Percentiles rank a stretch among this genome's conserved stretches.
These are phyloP conservation scores for Sporothrix curviconia DNA, from an alignment of 2,329 filamentous ascomycete species.

Conservation along the genomic window DNA sequence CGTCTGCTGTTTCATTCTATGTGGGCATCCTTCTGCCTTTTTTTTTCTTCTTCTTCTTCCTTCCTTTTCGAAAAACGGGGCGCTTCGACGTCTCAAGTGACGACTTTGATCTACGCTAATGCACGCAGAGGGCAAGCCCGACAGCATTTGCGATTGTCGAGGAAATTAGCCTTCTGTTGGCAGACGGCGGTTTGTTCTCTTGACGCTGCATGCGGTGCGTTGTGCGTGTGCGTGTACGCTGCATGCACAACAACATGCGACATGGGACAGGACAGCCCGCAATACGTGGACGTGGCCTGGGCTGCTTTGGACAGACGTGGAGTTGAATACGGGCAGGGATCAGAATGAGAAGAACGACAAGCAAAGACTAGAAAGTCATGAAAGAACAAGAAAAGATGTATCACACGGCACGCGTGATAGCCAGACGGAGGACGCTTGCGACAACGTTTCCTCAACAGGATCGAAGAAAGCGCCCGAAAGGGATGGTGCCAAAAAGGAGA, in stretches of 20 bases:
- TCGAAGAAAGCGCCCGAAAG: neutral
- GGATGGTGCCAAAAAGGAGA: too few relatives aligned
- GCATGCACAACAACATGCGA: neutral
- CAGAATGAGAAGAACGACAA: neutral
- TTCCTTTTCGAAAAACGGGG: too few relatives aligned
- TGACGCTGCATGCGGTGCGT: too few relatives aligned
- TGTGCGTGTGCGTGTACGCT: too few relatives aligned
- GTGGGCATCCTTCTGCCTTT: neutral
- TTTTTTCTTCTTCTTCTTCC: neutral
- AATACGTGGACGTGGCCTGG: too few relatives aligned
- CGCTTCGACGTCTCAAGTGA: neutral
- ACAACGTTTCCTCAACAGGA: neutral
- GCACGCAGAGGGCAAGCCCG: neutral
- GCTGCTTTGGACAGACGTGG: too few relatives aligned
- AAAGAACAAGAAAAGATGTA: neutral
- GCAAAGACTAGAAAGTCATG: too few relatives aligned
- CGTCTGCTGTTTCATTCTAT: too few relatives aligned
- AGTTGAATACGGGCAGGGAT: too few relatives aligned
- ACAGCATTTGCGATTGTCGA: neutral
- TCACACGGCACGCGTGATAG: neutral
- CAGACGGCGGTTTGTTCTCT: too few relatives aligned
- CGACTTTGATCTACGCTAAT: constrained; percentile 5
- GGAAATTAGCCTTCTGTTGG: too few relatives aligned
- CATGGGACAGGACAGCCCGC: neutral
- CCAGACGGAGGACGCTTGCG: neutral